Evolutionary conservation across 306 rosid species (phyloP).

Genomic region (Benincasa hispida): DNA sequence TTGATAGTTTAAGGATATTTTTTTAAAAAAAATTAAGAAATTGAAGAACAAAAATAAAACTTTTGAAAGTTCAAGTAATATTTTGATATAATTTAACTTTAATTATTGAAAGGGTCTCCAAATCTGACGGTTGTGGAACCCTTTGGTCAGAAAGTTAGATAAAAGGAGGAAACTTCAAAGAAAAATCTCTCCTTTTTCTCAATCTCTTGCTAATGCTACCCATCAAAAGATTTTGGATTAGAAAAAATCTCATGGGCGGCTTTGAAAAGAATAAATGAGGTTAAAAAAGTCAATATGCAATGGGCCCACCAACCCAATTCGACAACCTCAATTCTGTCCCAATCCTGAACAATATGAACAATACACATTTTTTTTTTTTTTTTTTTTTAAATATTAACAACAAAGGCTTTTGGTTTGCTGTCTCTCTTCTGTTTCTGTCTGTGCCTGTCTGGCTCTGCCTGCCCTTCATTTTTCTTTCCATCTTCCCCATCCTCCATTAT

Average conservation of each 20-base stretch:
- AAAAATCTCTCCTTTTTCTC: neutral
- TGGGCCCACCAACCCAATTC: slow-evolving; percentile 5
- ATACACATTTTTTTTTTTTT: no score
- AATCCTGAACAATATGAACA: neutral
- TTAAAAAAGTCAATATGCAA: neutral
- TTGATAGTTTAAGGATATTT: no score
- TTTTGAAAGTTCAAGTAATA: no score
- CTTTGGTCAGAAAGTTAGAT: neutral
- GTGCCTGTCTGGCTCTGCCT: neutral
- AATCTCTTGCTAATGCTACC: neutral
- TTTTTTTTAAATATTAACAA: neutral
- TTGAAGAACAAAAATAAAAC: no score
- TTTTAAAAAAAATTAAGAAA: no score
- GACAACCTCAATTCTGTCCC: neutral
- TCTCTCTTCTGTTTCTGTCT: slow-evolving; percentile 5
- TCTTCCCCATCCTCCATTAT: no score
- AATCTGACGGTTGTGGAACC: neutral
- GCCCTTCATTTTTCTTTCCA: neutral
- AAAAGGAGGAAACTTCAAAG: neutral
- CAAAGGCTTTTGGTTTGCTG: neutral
- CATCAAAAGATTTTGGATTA: neutral
- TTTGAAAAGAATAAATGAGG: neutral
- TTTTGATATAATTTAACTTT: no score
- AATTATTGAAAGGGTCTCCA: neutral
- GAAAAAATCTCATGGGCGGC: slow-evolving; percentile 1